These are phyloP conservation scores for Botrytis paeoniae DNA, from an alignment of 2,329 filamentous ascomycete species.

Conservation along the genomic window DNA sequence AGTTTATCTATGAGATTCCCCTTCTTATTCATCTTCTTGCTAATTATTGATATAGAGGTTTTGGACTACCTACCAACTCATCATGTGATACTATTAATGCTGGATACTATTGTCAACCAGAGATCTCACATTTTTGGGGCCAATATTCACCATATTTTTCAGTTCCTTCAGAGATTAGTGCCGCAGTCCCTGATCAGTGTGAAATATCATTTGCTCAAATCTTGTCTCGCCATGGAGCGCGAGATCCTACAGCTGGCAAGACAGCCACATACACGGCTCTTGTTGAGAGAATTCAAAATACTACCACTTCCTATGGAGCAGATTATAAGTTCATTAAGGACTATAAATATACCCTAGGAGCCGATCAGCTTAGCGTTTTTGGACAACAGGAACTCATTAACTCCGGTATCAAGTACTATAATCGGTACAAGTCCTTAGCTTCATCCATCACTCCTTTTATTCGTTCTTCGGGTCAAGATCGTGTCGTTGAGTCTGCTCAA, in stretches of 20 bases:
- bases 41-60: constrained; percentile 24
- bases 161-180: constrained; percentile 64
- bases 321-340: constrained; percentile 67
- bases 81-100: constrained; percentile 34
- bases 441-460: constrained; percentile 62
- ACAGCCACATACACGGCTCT: constrained; percentile 60
- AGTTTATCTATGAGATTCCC: constrained; percentile 11
- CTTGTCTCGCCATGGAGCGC: constrained; percentile 79
- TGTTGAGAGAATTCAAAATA: constrained; percentile 62
- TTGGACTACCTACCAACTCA: constrained; percentile 18
- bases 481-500: constrained; percentile 71
- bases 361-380: constrained; percentile 65
- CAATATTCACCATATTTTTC: constrained; percentile 86
- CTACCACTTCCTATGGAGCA: constrained; percentile 53
- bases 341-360: constrained; percentile 69
- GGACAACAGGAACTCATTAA: constrained; percentile 69
- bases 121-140: constrained; percentile 58
- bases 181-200: constrained; percentile 62
- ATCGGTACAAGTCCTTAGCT: constrained; percentile 65
- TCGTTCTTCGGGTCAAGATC: constrained; percentile 64
- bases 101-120: constrained; percentile 36
- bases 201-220: constrained; percentile 75
- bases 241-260: constrained; percentile 73
- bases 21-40: not conserved
- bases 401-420: constrained; percentile 73